These are phyloP conservation scores for Colletotrichum orchidophilum DNA, from an alignment of 2,329 filamentous ascomycete genomes.

Conservation along the genomic window DNA sequence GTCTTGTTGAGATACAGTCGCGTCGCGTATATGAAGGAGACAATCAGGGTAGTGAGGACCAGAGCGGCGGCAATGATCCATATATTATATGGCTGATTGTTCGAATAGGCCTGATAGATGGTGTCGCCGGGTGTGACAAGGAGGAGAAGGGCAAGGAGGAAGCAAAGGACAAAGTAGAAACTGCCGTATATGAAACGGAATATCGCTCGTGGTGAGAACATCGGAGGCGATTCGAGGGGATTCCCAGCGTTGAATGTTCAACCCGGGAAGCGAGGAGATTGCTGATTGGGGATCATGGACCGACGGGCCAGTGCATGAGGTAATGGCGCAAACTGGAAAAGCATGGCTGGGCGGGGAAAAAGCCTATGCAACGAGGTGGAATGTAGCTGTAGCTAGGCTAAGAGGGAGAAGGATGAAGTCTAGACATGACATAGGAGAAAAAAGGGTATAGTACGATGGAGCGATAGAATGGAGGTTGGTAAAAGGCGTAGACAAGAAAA, in stretches of 20 bases:
- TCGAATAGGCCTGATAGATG: constrained; percentile 78
- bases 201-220: constrained; percentile 61
- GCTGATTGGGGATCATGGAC: constrained; percentile 25
- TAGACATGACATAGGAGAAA: constrained; percentile 30
- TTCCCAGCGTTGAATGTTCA: constrained; percentile 30
- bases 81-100: constrained; percentile 78
- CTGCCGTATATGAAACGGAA: constrained; percentile 85
- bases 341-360: constrained; percentile 33
- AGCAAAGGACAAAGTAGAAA: constrained; percentile 79
- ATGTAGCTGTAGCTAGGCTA: not conserved
- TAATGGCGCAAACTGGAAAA: constrained; percentile 37
- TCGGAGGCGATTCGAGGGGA: constrained; percentile 35
- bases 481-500: not conserved
- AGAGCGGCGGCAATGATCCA: constrained; percentile 84
- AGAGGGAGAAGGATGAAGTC: constrained; percentile 3
- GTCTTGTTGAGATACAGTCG: constrained; percentile 89
- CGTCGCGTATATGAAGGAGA: constrained; percentile 80
- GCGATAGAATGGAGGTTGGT: constrained; percentile 23
- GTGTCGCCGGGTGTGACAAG: constrained; percentile 83
- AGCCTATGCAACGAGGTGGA: constrained; percentile 8
- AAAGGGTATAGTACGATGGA: not conserved
- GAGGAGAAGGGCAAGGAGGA: constrained; percentile 77
- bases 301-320: constrained; percentile 31
- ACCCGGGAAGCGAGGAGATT: constrained; percentile 36
- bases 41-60: constrained; percentile 74